Evolutionary conservation across 2,329 filamentous ascomycete genomes (phyloP), one percentile per base, ranked within the genome.

Genomic region (Verticillium albo-atrum): DNA sequence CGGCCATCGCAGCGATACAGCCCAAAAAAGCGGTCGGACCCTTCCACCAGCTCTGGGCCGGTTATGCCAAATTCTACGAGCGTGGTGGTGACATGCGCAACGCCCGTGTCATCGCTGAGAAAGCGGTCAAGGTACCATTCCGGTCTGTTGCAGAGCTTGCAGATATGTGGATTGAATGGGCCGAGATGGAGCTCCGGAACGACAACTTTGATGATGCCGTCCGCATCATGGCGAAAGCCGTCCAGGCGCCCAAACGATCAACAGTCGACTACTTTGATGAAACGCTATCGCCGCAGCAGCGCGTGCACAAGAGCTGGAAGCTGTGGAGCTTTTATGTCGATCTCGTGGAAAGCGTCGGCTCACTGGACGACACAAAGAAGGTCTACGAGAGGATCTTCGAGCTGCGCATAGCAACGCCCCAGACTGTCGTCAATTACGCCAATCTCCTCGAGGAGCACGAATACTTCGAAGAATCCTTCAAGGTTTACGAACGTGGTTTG

Each of bases 221-320:
- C 63, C 89, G 89, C 62, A 94, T 99, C 71, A 97, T 99, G 93
- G 91, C 91, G 47, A 98, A 97, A 74, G 95, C 95, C 20, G 94
- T 95, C 5, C 93, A 97, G 73, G 91, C 95, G n/a, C 93, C 95
- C 0, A 98, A 98, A 75, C 82, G 92, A 65, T 97, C 94, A n/a
- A 96, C 88, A 2, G 92, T 99, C n/a, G 95, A 99, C 77, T 99
- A 98, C 72, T 99, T 98, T 70, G 95, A 99, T 72, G 96, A 99
- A 72, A 92, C 86, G 0, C 79, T 99, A 6, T 92, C 92, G 2
- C 94, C 95, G 4, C 95, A 99, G 72, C 95, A 98, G 77, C 86
- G 96, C 63, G 91, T 99, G 3, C 95, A 99, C 78, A 99, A 99
- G 81, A 97, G 92, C 71, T 99, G 95, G 95, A 99, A 98, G 74